Evolutionary conservation across 1,284 basidiomycete genomes (phyloP).

Genomic region (Papiliotrema flavescens): DNA sequence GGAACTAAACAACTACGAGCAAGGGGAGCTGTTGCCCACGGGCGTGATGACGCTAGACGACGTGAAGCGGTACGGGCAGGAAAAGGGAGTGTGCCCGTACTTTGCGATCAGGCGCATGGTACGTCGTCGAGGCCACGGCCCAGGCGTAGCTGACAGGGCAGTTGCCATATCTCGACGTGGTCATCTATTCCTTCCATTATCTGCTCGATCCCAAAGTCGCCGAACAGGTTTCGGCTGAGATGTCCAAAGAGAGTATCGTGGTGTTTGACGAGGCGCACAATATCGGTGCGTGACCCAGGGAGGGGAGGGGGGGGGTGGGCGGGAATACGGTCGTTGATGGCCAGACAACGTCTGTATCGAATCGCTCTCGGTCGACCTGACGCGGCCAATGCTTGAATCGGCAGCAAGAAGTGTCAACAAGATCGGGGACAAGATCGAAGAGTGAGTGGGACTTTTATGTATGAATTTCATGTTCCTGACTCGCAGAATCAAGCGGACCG

Average conservation of each 20-base stretch:
- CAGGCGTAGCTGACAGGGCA: background rate
- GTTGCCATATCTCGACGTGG: conserved; percentile 92
- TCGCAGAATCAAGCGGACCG: conserved; percentile 82
- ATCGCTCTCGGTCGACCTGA: conserved; percentile 94
- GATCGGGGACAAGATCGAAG: conserved; percentile 88
- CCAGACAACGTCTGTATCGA: conserved; percentile 98
- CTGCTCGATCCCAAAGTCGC: conserved; percentile 98
- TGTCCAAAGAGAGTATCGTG: conserved; percentile 96
- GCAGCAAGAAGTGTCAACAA: conserved; percentile 84
- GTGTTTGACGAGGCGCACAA: conserved; percentile 99
- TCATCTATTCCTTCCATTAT: conserved; percentile 99
- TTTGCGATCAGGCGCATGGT: conserved; percentile 97
- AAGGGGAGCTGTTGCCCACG: conserved; percentile 76
- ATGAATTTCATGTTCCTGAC: background rate
- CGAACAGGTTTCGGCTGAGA: conserved; percentile 95
- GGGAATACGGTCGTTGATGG: no score
- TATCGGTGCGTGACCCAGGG: conserved; percentile 67
- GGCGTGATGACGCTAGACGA: conserved; percentile 96
- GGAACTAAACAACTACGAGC: conserved; percentile 72
- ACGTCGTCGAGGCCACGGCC: conserved; percentile 22
- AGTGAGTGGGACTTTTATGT: conserved; percentile 56
- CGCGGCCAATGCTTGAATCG: conserved; percentile 96
- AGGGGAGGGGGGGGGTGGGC: no score
- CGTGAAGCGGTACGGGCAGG: conserved; percentile 80
- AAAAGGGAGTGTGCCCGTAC: conserved; percentile 89